A percentile compares a stretch with the other conserved stretches of the same genome.
phyloP scores from a whole-genome alignment of 345 rosid genomes.

The Murraya paniculata region DNA sequence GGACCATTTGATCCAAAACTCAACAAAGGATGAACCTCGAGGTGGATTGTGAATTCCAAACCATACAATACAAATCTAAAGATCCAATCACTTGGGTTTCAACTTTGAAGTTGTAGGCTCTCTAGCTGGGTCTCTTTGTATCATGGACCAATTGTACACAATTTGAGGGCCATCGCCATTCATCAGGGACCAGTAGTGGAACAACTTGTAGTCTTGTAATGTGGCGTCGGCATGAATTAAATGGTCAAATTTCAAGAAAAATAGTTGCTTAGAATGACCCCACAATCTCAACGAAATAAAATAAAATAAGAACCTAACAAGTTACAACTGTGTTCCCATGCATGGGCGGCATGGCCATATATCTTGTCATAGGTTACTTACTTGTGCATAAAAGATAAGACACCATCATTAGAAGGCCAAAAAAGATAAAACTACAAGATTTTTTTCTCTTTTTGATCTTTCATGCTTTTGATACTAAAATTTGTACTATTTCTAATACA shows the following conservation, averaged over 20 bases:
- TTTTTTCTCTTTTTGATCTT: no score
- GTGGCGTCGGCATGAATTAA: background rate
- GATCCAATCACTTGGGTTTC: background rate
- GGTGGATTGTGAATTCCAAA: background rate
- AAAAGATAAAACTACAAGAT: no score
- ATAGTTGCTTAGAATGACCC: background rate
- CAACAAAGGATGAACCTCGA: background rate
- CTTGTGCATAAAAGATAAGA: no score
- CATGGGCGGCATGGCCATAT: no score
- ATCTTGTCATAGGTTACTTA: no score
- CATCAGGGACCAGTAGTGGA: background rate
- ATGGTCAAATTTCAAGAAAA: conserved; percentile 1
- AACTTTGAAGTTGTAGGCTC: background rate
- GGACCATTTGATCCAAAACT: conserved; percentile 3
- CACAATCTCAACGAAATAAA: background rate
- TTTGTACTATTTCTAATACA: no score
- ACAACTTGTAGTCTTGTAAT: background rate
- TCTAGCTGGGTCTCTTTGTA: background rate
- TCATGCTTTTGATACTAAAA: no score
- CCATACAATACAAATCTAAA: background rate
- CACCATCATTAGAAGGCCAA: no score
- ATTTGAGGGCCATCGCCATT: background rate
- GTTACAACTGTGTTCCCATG: no score
- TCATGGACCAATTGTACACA: background rate
- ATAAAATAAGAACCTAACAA: background rate